phyloP scores from a whole-genome alignment of 352 stramenopile genomes.

The Pythium vanterpoolii region DNA sequence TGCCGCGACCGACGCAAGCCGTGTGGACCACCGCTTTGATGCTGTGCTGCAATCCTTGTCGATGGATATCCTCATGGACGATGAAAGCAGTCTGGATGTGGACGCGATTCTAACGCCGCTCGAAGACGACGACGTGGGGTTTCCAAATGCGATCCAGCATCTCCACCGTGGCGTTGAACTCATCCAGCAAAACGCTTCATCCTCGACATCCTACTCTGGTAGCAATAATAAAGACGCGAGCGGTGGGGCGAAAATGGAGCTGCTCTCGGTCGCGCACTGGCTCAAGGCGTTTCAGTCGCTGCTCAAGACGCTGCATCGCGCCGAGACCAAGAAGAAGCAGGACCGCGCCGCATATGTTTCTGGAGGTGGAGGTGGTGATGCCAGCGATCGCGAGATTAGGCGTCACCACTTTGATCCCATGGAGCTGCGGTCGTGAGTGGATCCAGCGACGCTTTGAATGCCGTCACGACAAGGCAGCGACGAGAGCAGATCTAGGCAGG shows the following conservation, averaged over 20 bases:
- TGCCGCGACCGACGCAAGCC: constrained; percentile 27
- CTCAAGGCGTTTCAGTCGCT: constrained; percentile 57
- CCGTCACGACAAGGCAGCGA: background rate
- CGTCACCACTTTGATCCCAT: constrained; percentile 12
- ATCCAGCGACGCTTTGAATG: background rate
- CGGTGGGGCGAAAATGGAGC: constrained; percentile 38
- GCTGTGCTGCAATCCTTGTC: constrained; percentile 39
- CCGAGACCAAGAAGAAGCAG: constrained; percentile 48
- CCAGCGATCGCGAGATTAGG: constrained; percentile 6
- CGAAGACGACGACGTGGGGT: constrained; percentile 54
- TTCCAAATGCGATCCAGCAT: constrained; percentile 52
- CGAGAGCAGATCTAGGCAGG: background rate
- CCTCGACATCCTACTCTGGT: background rate
- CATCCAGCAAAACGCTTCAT: constrained; percentile 31
- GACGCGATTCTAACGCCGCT: constrained; percentile 41
- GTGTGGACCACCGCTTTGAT: constrained; percentile 35
- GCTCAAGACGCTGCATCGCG: constrained; percentile 51
- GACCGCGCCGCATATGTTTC: constrained; percentile 7
- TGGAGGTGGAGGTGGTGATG: background rate
- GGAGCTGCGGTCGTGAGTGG: constrained; percentile 17
- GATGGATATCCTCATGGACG: constrained; percentile 30
- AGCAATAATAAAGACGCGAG: constrained; percentile 30
- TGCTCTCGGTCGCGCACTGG: constrained; percentile 58
- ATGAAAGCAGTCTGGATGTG: constrained; percentile 21
- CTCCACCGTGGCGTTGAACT: constrained; percentile 59